Conservation (phyloP, 2,329 filamentous ascomycete genomes). For the Ophiocordyceps camponoti-saundersi region DNA sequence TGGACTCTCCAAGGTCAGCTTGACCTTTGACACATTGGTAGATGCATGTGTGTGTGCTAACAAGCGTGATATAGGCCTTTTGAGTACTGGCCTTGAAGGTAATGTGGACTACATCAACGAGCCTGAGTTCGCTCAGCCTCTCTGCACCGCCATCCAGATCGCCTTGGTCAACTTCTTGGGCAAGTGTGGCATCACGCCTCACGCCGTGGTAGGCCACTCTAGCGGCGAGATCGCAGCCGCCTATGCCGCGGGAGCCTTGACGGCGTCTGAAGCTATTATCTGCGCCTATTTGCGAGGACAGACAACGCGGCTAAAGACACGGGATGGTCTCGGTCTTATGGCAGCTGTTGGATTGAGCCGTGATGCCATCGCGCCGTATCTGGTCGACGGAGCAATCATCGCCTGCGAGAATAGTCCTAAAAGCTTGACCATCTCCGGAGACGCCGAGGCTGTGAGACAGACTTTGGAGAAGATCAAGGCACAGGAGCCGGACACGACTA, state of each 20-base stretch:
- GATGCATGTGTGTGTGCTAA: background rate
- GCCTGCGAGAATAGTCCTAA: background rate
- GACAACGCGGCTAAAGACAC: conserved; percentile 1
- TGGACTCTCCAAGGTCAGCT: conserved; percentile 3
- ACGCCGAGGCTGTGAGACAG: background rate
- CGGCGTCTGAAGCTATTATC: conserved; percentile 12
- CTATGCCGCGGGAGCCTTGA: conserved; percentile 5
- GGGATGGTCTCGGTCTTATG: conserved; percentile 8
- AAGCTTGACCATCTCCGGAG: background rate
- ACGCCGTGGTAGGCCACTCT: background rate
- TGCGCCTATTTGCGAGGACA: conserved; percentile 18
- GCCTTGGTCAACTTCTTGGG: background rate
- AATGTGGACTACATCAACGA: conserved; percentile 12
- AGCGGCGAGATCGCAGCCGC: conserved; percentile 1
- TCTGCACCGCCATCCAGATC: background rate
- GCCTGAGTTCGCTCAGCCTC: conserved; percentile 9
- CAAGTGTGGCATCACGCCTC: background rate
- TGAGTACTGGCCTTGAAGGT: conserved; percentile 8
- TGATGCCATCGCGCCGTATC: conserved; percentile 8
- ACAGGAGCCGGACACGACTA: conserved; percentile 8
- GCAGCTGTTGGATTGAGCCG: conserved; percentile 14
- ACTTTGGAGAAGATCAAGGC: background rate
- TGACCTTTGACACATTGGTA: background rate
- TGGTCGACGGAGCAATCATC: conserved; percentile 5
- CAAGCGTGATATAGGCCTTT: conserved; percentile 5